Percentiles rank a stretch among this genome's conserved stretches.
Evolutionary conservation across 495 filamentous ascomycete genomes (phyloP).

Genomic region (Penicillium crystallinum): DNA sequence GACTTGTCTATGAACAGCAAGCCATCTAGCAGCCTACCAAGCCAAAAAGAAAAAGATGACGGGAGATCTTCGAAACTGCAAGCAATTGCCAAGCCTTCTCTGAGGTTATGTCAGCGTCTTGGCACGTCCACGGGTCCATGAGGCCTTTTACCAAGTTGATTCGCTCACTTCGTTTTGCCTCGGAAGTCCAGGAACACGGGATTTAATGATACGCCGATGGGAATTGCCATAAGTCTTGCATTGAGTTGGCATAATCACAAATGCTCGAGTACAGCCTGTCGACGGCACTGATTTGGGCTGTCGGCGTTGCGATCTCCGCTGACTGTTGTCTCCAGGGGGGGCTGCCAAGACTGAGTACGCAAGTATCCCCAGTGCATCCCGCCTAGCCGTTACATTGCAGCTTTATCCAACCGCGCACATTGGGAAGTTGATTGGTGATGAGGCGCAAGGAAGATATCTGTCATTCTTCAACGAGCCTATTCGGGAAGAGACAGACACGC

Average conservation of each 20-base stretch:
- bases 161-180: background rate
- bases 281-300: no score
- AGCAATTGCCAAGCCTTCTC: slow-evolving; percentile 3
- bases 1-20: no score
- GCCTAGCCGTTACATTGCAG: background rate
- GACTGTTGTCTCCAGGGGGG: background rate
- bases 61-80: background rate
- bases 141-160: no score
- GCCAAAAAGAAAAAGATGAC: no score
- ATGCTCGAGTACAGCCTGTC: no score
- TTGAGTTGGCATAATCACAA: no score
- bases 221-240: no score
- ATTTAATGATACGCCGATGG: no score
- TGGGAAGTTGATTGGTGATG: background rate
- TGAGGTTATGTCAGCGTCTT: background rate
- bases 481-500: slow-evolving; percentile 7
- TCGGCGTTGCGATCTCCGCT: background rate
- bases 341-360: background rate
- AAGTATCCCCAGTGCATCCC: background rate
- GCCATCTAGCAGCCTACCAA: no score
- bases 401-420: background rate
- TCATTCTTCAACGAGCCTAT: background rate
- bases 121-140: no score
- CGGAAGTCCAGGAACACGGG: no score
- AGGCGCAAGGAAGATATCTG: background rate